Conservation (phyloP, 192 early-diverging fungal species). For the Coemansia sp. region DNA sequence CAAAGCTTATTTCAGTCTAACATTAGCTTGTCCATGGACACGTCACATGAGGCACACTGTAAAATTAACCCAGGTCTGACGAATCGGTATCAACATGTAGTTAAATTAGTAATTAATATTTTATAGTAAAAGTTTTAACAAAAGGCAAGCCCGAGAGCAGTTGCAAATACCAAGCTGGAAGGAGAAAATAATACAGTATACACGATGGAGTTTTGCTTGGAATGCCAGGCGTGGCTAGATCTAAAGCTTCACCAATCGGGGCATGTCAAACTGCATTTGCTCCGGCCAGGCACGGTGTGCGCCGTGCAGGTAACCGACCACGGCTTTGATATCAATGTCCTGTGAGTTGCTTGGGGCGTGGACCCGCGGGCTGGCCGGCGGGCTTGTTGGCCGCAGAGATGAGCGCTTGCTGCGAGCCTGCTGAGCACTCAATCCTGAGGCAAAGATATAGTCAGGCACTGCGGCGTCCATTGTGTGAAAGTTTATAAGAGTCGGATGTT, state of each 20-base stretch:
- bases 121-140: conserved; percentile 1
- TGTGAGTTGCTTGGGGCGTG: conserved; percentile 10
- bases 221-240: not conserved
- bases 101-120: conserved; percentile 1
- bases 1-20: too few species aligned
- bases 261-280: conserved; percentile 49
- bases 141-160: not conserved
- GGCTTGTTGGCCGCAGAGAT: conserved; percentile 23
- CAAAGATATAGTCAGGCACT: conserved; percentile 51
- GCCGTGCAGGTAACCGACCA: conserved; percentile 36
- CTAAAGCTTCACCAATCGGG: conserved; percentile 48
- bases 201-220: not conserved
- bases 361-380: conserved; percentile 22
- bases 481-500: not conserved
- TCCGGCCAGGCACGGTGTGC: conserved; percentile 45
- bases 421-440: conserved; percentile 49
- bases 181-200: not conserved
- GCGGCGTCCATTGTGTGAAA: conserved; percentile 25
- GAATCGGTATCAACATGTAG: not conserved
- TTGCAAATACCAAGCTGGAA: not conserved
- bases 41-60: not conserved
- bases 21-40: too few species aligned
- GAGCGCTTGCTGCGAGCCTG: conserved; percentile 41
- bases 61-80: not conserved
- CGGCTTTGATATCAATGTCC: conserved; percentile 36